phyloP scores from a whole-genome alignment of 306 rosid genomes.

The Malus fusca region DNA sequence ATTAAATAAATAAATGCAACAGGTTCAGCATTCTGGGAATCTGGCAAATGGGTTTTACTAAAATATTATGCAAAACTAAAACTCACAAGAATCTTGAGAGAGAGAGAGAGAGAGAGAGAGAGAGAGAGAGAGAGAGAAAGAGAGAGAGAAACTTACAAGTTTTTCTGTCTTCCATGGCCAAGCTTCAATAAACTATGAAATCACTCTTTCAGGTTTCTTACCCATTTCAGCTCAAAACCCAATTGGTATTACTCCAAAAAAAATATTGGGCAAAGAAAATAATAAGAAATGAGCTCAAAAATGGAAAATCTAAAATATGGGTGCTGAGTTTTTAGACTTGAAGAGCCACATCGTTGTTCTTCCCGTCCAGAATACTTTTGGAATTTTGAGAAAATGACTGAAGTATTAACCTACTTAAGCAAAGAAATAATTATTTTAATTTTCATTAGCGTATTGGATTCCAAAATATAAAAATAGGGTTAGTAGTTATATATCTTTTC shows the following conservation, averaged over 20 bases:
- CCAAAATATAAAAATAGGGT: not conserved
- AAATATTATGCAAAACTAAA: not conserved
- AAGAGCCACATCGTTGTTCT: slow-evolving; percentile 18
- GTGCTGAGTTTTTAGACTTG: slow-evolving; percentile 1
- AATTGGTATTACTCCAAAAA: not conserved
- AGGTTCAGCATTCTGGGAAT: not conserved
- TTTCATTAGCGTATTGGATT: not conserved
- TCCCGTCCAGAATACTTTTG: slow-evolving; percentile 8
- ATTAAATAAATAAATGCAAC: not conserved
- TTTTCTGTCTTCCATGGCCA: slow-evolving; percentile 6
- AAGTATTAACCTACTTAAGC: slow-evolving; percentile 14
- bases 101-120: not conserved
- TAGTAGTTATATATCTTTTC: not conserved
- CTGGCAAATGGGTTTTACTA: not conserved
- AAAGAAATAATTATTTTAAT: not conserved
- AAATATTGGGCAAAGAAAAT: not conserved
- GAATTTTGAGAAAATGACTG: slow-evolving; percentile 19
- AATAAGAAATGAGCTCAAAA: not conserved
- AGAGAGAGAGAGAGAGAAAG: not conserved
- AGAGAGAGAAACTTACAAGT: slow-evolving; percentile 26
- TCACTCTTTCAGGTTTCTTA: not conserved
- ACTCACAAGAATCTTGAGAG: not conserved
- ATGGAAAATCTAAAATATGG: slow-evolving; percentile 1
- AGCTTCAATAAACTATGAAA: slow-evolving; percentile 4
- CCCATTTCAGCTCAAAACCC: not conserved